phyloP scores from a whole-genome alignment of 192 early-diverging fungal species.

The Coemansia sp. region DNA sequence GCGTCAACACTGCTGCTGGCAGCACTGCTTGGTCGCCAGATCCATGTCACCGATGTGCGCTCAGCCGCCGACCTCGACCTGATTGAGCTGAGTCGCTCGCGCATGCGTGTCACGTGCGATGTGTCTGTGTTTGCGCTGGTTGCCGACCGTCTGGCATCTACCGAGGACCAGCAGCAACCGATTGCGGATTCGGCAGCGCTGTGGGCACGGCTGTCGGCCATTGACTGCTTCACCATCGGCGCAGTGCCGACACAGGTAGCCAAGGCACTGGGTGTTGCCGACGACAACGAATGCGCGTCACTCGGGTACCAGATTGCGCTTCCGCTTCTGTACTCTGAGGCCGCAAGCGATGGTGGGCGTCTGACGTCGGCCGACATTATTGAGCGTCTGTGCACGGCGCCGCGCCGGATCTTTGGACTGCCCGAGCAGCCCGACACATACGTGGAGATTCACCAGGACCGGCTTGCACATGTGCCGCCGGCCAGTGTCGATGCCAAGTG shows the following conservation, averaged over 20 bases:
- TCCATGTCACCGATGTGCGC: conserved; percentile 87
- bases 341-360: conserved; percentile 74
- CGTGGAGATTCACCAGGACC: conserved; percentile 90
- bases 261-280: conserved; percentile 10
- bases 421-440: conserved; percentile 92
- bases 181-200: conserved; percentile 67
- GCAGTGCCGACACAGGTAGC: conserved; percentile 65
- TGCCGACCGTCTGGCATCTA: conserved; percentile 40
- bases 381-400: conserved; percentile 77
- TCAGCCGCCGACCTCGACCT: conserved; percentile 80
- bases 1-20: conserved; percentile 87
- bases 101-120: conserved; percentile 90
- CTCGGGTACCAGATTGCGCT: conserved; percentile 46
- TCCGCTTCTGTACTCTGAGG: conserved; percentile 80
- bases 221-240: conserved; percentile 93
- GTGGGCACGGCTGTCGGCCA: conserved; percentile 75
- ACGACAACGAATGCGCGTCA: conserved; percentile 20
- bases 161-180: not conserved
- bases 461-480: conserved; percentile 56
- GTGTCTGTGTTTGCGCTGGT: conserved; percentile 88
- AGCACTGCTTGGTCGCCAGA: conserved; percentile 74
- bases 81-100: conserved; percentile 82
- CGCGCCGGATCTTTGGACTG: conserved; percentile 88
- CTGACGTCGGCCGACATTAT: conserved; percentile 78
- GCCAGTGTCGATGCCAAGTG: conserved; percentile 38